Conservation (phyloP, 169 alveolate genomes). For the Eimeria brunetti region DNA sequence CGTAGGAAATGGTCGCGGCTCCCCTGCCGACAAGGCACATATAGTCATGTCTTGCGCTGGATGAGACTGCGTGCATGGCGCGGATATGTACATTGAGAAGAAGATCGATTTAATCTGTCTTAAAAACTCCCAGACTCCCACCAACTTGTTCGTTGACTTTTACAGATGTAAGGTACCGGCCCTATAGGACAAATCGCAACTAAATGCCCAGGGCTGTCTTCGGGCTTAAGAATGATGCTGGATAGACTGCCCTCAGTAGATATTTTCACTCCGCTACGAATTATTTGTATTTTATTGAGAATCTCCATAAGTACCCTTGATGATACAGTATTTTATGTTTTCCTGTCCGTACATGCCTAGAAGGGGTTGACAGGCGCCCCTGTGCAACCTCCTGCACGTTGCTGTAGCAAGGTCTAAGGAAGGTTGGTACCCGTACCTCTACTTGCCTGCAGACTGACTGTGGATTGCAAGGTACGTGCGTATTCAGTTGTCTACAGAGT, state of each 20-base stretch:
- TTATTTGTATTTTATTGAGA: background rate
- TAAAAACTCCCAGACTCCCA: background rate
- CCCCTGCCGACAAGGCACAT: background rate
- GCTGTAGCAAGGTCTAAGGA: too few species aligned
- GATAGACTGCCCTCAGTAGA: background rate
- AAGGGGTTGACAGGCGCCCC: too few species aligned
- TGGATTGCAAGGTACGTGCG: too few species aligned
- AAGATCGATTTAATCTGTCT: background rate
- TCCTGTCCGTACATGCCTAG: too few species aligned
- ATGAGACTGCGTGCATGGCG: conserved; percentile 1
- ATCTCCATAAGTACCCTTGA: background rate
- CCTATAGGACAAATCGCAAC: background rate
- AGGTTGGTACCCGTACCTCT: too few species aligned
- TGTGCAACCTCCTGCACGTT: too few species aligned
- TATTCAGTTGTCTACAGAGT: too few species aligned
- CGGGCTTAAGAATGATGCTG: background rate
- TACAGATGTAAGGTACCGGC: background rate
- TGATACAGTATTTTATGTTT: too few species aligned
- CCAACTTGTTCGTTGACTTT: background rate
- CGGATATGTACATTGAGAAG: background rate
- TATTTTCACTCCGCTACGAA: background rate
- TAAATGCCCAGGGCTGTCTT: background rate
- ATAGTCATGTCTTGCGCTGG: background rate
- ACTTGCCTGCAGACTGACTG: too few species aligned
- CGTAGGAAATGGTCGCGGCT: background rate